phyloP scores from a whole-genome alignment of 768 basidiomycete species.

The Lactarius sanguifluus region DNA sequence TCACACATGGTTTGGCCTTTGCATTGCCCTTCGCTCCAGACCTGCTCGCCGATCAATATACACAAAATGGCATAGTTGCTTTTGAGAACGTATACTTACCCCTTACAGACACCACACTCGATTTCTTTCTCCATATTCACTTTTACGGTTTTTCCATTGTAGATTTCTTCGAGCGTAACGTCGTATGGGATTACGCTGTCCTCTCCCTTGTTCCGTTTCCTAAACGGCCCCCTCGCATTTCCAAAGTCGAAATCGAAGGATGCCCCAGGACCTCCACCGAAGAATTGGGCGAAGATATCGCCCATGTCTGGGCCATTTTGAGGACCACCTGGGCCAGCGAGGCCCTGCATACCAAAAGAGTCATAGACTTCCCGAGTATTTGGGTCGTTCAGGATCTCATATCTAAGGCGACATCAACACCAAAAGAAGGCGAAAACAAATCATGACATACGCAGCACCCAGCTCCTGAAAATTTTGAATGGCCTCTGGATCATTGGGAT shows the following conservation, averaged over 20 bases:
- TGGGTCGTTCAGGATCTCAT: constrained; percentile 77
- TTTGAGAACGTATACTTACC: constrained; percentile 46
- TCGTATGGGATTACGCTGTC: constrained; percentile 78
- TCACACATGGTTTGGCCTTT: constrained; percentile 80
- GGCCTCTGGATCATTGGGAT: constrained; percentile 85
- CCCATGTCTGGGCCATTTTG: constrained; percentile 49
- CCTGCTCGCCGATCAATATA: constrained; percentile 41
- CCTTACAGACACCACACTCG: constrained; percentile 76
- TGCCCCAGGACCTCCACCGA: constrained; percentile 52
- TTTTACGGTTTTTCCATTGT: constrained; percentile 85
- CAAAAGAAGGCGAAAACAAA: constrained; percentile 1
- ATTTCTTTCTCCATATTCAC: constrained; percentile 88
- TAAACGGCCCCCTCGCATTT: constrained; percentile 33
- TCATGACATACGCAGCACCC: constrained; percentile 67
- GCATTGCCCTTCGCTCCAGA: constrained; percentile 79
- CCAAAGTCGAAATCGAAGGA: constrained; percentile 68
- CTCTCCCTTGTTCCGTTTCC: constrained; percentile 56
- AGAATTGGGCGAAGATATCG: constrained; percentile 77
- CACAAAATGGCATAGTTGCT: constrained; percentile 21
- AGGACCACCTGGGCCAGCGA: constrained; percentile 50
- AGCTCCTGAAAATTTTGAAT: constrained; percentile 85
- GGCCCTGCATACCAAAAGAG: constrained; percentile 65
- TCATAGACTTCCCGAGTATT: constrained; percentile 73
- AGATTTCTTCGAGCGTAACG: constrained; percentile 89
- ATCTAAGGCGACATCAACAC: constrained; percentile 44